Evolutionary conservation across 306 rosid species (phyloP).

Genomic region (Elaeagnus macrophylla): DNA sequence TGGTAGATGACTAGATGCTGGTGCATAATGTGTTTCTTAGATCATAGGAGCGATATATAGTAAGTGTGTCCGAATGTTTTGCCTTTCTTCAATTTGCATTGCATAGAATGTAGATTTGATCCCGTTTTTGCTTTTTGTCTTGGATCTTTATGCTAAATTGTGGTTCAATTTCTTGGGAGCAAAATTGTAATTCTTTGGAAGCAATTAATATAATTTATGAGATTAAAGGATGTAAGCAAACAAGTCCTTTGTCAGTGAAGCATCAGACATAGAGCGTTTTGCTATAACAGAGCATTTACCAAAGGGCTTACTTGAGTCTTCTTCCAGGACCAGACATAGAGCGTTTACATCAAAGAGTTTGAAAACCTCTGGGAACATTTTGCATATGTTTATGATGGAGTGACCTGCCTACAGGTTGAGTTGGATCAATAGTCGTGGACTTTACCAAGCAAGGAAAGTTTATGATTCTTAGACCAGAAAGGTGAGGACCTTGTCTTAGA

Average conservation of each 20-base stretch:
- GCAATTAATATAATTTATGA: conserved; percentile 70
- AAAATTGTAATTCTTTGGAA: conserved; percentile 48
- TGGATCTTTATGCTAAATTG: neutral
- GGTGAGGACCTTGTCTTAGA: conserved; percentile 31
- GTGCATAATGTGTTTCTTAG: neutral
- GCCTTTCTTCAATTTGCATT: neutral
- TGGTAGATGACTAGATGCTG: neutral
- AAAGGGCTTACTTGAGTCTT: conserved; percentile 57
- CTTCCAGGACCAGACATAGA: conserved; percentile 92
- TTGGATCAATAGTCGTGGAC: conserved; percentile 84
- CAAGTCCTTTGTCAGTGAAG: conserved; percentile 77
- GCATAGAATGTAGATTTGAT: neutral
- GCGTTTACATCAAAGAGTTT: conserved; percentile 68
- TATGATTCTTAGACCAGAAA: conserved; percentile 85
- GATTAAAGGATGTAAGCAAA: conserved; percentile 68
- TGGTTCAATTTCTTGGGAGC: conserved; percentile 15
- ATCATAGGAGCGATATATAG: neutral
- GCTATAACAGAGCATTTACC: conserved; percentile 72
- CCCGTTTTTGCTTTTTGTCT: neutral
- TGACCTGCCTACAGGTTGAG: conserved; percentile 73
- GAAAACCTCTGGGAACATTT: conserved; percentile 77
- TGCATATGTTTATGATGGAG: conserved; percentile 79
- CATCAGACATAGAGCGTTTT: conserved; percentile 48
- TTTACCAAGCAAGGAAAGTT: conserved; percentile 53
- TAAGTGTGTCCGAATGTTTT: too few species aligned